A percentile compares a stretch with the other conserved stretches of the same genome.
These are phyloP conservation scores for Xylaria sp. DNA, from an alignment of 2,329 filamentous ascomycete genomes.

Conservation along the genomic window DNA sequence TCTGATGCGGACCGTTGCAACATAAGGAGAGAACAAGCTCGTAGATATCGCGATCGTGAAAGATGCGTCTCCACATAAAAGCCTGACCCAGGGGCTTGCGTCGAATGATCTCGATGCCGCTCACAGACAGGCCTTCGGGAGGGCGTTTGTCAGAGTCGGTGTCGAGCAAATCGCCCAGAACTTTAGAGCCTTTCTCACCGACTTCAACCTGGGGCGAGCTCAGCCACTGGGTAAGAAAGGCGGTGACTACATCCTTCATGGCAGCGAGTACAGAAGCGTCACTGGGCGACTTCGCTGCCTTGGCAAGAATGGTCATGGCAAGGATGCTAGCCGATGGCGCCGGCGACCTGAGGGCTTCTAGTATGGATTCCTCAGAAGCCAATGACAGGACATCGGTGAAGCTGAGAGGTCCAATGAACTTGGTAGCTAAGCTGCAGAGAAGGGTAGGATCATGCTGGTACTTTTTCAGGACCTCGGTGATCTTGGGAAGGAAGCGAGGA, in stretches of 20 bases:
- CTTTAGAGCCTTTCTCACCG: constrained; percentile 46
- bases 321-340: constrained; percentile 53
- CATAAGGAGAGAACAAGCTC: constrained; percentile 40
- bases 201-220: constrained; percentile 49
- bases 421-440: constrained; percentile 49
- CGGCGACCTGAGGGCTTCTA: constrained; percentile 49
- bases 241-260: constrained; percentile 44
- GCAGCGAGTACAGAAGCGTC: constrained; percentile 48
- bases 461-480: constrained; percentile 48
- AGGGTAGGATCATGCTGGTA: constrained; percentile 47
- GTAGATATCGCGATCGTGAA: constrained; percentile 43
- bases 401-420: constrained; percentile 49
- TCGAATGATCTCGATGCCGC: constrained; percentile 35
- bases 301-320: constrained; percentile 51
- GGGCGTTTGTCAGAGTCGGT: constrained; percentile 45
- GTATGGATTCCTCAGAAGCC: constrained; percentile 46
- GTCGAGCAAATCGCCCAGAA: constrained; percentile 51
- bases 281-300: constrained; percentile 44
- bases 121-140: constrained; percentile 27
- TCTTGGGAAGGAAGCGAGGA: constrained; percentile 47
- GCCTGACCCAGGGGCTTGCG: constrained; percentile 45
- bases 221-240: constrained; percentile 50
- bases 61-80: constrained; percentile 49
- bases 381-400: constrained; percentile 49
- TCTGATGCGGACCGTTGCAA: constrained; percentile 30